Evolutionary conservation across 768 basidiomycete species (phyloP).

Genomic region (Amanita fuliginea): DNA sequence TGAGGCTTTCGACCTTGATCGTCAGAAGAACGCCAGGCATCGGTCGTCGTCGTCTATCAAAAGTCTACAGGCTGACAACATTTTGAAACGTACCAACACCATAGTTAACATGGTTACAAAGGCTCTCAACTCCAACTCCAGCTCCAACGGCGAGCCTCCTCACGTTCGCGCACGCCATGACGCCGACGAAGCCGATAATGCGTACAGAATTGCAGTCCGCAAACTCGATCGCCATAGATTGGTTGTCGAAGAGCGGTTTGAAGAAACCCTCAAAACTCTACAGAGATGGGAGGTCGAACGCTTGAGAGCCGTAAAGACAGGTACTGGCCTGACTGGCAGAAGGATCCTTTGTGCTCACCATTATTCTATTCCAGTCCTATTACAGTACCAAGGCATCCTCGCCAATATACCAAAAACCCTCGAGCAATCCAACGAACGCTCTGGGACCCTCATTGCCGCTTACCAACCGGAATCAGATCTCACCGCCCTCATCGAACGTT

Average conservation of each 20-base stretch:
- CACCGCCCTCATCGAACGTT: constrained; percentile 80
- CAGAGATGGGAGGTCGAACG: constrained; percentile 85
- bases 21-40: constrained; percentile 19
- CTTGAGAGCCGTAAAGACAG: constrained; percentile 75
- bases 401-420: constrained; percentile 60
- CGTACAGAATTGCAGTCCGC: constrained; percentile 72
- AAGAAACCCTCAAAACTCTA: constrained; percentile 68
- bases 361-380: constrained; percentile 39
- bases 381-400: constrained; percentile 80
- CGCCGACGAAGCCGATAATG: constrained; percentile 70
- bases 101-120: constrained; percentile 66
- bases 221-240: constrained; percentile 80
- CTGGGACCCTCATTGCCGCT: constrained; percentile 65
- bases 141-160: constrained; percentile 45
- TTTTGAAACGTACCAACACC: constrained; percentile 59
- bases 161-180: constrained; percentile 65
- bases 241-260: constrained; percentile 75
- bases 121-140: constrained; percentile 41
- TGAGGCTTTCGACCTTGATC: constrained; percentile 51
- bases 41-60: constrained; percentile 14
- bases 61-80: constrained; percentile 29
- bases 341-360: background rate
- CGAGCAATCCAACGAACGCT: constrained; percentile 54
- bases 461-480: constrained; percentile 87
- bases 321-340: constrained; percentile 20